Evolutionary conservation across 305 asterid species (phyloP), one percentile per base, ranked within the genome.

Genomic region (Ilex paraguariensis): DNA sequence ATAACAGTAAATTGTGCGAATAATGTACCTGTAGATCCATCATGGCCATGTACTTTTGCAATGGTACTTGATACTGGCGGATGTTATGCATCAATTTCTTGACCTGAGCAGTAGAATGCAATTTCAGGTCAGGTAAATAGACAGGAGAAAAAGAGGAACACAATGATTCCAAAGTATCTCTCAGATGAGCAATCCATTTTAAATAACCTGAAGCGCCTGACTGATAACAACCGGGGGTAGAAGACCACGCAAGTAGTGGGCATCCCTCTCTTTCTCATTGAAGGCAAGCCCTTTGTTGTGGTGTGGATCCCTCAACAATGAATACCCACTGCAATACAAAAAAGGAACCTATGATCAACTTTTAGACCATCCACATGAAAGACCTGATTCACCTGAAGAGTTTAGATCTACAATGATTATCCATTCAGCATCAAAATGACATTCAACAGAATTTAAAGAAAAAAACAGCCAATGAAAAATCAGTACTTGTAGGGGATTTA

Each of bases 41-140:
- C 95, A 92, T 84, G 67, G 98, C 98, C 88, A 85, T 85, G 86
- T 92, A 92, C 67, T 82, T 85, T 69, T 92, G 97, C 69, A 92
- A 74, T 28, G 98, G 97, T 52, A 92, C 87, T 75, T 87, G 86
- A 84, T 92, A 89, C 58, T 85, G 89, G 16, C 96, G 95, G 60
- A 92, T 75, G 65, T 65, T 84, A 62, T 76, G 81, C 98, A 92
- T 84, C 93, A 92, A 73, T 64, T 87, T 87, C 53, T 92, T 90
- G n/a, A 87, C 96, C 98, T 92, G 70, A 42, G 70, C 50, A 67
- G 54, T 17, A 44, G 54, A 54, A 62, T 59, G 60, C 5, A 21
- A 21, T 51, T 44, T n/a, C 55, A 56, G n/a, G 42, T 3, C 9
- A 21, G 42, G 42, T 36, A 5, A 36, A 4, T 36, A 8, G 42